These are phyloP conservation scores for Metrosideros polymorpha DNA, from an alignment of 441 rosid genomes.

Conservation along the genomic window DNA sequence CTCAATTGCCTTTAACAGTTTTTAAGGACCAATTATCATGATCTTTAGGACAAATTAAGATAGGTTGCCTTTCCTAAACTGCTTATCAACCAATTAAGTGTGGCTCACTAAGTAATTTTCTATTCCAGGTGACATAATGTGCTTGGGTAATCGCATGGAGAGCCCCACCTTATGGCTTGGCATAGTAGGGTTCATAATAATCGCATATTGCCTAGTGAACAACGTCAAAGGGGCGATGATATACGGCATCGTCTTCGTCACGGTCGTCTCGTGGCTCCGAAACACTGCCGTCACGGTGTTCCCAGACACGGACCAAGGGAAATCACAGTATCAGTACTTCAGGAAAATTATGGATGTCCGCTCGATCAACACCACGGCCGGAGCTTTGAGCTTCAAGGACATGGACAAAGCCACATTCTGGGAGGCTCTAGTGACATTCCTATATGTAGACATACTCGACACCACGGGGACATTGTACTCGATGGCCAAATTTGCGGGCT, in stretches of 20 bases:
- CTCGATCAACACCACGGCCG: slow-evolving; percentile 46
- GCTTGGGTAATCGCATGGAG: slow-evolving; percentile 55
- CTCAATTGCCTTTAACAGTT: not conserved
- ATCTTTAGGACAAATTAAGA: not conserved
- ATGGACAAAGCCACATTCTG: slow-evolving; percentile 54
- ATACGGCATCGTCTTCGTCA: slow-evolving; percentile 70
- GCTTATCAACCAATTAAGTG: not conserved
- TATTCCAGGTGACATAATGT: slow-evolving; percentile 11
- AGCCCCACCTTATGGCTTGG: slow-evolving; percentile 75
- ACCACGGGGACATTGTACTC: slow-evolving; percentile 77
- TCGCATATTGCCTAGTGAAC: slow-evolving; percentile 62
- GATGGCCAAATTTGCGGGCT: slow-evolving; percentile 71
- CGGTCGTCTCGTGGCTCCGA: slow-evolving; percentile 76
- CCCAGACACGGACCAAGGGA: slow-evolving; percentile 40
- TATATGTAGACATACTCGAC: slow-evolving; percentile 72
- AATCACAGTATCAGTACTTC: slow-evolving; percentile 49
- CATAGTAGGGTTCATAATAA: slow-evolving; percentile 64
- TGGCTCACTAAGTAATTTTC: not conserved
- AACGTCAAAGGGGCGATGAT: slow-evolving; percentile 77
- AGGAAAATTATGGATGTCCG: slow-evolving; percentile 66
- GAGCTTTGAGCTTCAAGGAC: slow-evolving; percentile 50
- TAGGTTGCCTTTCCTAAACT: not conserved
- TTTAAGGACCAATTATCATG: not conserved
- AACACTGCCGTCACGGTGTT: slow-evolving; percentile 59
- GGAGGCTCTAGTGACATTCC: slow-evolving; percentile 71